Evolutionary conservation across 2,329 filamentous ascomycete genomes (phyloP).

Genomic region (Cercospora sp.): DNA sequence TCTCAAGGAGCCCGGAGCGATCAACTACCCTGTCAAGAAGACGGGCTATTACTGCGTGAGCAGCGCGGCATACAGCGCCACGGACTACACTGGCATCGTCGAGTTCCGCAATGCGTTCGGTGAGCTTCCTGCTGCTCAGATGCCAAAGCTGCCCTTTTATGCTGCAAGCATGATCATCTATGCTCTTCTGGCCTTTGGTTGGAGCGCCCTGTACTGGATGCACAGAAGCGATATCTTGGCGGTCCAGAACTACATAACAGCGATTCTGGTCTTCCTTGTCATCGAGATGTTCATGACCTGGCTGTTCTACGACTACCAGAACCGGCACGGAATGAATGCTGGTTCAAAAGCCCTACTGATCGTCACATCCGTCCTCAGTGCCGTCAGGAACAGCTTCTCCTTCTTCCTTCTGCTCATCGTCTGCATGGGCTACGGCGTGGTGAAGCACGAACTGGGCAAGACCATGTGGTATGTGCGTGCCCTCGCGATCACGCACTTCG

Average conservation of each 20-base stretch:
- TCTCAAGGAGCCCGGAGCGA: slow-evolving; percentile 69
- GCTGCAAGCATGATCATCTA: slow-evolving; percentile 92
- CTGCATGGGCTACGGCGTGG: slow-evolving; percentile 98
- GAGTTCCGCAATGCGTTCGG: slow-evolving; percentile 96
- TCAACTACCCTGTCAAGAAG: slow-evolving; percentile 82
- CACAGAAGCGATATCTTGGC: slow-evolving; percentile 91
- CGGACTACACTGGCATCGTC: slow-evolving; percentile 75
- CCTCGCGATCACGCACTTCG: slow-evolving; percentile 87
- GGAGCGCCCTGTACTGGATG: slow-evolving; percentile 94
- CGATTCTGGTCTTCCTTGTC: slow-evolving; percentile 90
- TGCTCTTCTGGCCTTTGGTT: slow-evolving; percentile 80
- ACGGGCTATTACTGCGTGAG: slow-evolving; percentile 96
- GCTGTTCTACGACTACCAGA: slow-evolving; percentile 98
- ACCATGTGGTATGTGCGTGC: slow-evolving; percentile 93
- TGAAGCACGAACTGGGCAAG: slow-evolving; percentile 86
- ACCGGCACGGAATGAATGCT: slow-evolving; percentile 79
- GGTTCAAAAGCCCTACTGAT: slow-evolving; percentile 85
- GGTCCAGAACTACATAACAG: slow-evolving; percentile 98
- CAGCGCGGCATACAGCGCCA: slow-evolving; percentile 67
- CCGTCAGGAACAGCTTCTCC: slow-evolving; percentile 92
- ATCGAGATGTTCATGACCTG: slow-evolving; percentile 98
- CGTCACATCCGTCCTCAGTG: slow-evolving; percentile 88
- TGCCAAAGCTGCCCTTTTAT: slow-evolving; percentile 96
- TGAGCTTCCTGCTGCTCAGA: slow-evolving; percentile 91
- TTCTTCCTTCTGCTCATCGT: slow-evolving; percentile 98